Conservation (phyloP, 352 stramenopile genomes). For the Globisporangium solare region DNA sequence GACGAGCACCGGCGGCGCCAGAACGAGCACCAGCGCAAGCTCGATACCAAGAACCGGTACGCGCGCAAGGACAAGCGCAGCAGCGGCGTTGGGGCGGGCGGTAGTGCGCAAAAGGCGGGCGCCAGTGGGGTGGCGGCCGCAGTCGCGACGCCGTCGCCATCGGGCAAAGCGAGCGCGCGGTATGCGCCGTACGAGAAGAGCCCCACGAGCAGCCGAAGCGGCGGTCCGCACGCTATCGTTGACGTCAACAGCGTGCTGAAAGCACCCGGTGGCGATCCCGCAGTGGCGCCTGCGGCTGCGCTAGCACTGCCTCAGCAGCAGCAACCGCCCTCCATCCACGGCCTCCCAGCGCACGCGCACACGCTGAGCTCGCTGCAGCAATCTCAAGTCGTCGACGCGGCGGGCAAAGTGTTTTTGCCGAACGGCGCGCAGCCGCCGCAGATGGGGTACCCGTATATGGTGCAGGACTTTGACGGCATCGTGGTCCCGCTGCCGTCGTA, state of each 20-base stretch:
- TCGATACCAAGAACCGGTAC: slow-evolving; percentile 78
- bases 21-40: slow-evolving; percentile 86
- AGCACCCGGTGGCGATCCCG: neutral
- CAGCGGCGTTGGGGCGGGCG: neutral
- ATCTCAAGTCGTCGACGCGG: neutral
- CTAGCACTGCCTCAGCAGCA: neutral
- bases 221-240: neutral
- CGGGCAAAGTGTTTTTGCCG: slow-evolving; percentile 25
- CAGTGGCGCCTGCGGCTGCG: slow-evolving; percentile 9
- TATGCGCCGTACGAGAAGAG: slow-evolving; percentile 24
- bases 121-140: neutral
- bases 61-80: slow-evolving; percentile 55
- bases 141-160: neutral
- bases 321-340: neutral
- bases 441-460: slow-evolving; percentile 40
- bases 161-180: slow-evolving; percentile 10
- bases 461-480: slow-evolving; percentile 80
- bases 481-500: slow-evolving; percentile 75
- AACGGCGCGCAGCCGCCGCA: slow-evolving; percentile 53
- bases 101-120: neutral
- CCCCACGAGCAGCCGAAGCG: neutral
- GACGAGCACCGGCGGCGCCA: slow-evolving; percentile 78
- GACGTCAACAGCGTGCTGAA: no score
- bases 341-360: neutral
- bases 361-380: neutral